Evolutionary conservation across 2,329 filamentous ascomycete genomes (phyloP), one percentile per base, ranked within the genome.

Genomic region (Lizonia empirigonia): DNA sequence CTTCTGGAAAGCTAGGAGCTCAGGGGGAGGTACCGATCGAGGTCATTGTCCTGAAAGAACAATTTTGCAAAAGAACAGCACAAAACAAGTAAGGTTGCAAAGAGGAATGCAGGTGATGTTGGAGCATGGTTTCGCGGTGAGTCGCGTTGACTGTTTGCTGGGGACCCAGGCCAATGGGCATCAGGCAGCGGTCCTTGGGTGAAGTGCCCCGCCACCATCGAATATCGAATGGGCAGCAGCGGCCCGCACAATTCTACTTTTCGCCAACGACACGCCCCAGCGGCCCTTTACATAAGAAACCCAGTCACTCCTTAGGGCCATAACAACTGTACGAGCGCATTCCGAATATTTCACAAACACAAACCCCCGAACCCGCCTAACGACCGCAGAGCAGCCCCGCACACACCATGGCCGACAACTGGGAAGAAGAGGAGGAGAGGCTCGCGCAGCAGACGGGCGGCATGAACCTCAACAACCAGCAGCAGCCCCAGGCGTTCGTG

Each of bases 361-460:
- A 10, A 19, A 33, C 24, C 50, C 18, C 36, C 34, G 41, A 38
- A 18, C 33, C 46, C 46, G 33, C 45, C 41, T 44, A 19, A 40
- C 44, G 47, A 33, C 23, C 46, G 41, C 45, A 33, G 50, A 44
- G 44, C 45, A 42, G 50, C 60, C 62, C 46, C 59, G 61, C 58
- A 54, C 49, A 42, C 69, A 65, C 50, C 45, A 96, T 96, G 91
- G 88, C 92, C 66, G 86, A 92, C 75, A 89, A 91, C 75, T 96
- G 91, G 57, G 97, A 94, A 90, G 92, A 97, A 78, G 91, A 96
- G 80, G 88, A 92, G 67, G 88, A 83, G 60, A 76, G 90, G 73
- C 85, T 96, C 74, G 84, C 89, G 56, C 85, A 86, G 66, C 89
- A 92, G 80, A 58, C 65, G 9, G 68, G 68, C 64, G 64, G 64